Base-by-base conservation (phyloP, 1,284 basidiomycete genomes). In the Trichosporon sp. region DNA sequence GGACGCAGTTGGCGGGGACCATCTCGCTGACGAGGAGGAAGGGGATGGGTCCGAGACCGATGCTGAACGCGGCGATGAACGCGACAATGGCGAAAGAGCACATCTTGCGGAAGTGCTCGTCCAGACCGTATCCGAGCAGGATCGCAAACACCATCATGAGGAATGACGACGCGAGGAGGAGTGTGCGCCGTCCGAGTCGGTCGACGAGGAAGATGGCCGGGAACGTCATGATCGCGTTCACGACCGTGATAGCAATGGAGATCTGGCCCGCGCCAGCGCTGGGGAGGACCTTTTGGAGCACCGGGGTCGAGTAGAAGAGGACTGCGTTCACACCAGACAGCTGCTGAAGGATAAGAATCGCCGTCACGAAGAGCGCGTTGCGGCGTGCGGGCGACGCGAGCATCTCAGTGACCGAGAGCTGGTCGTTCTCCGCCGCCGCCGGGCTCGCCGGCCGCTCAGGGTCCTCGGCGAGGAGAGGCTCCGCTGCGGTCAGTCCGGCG, bases 1-100 rank as follows among this genome's bases (percentile, higher is more conserved):
- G 92, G 12, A 94, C 91, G 48, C 93, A 92, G 91, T 93, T 76
- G 68, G 67, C 19, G 1, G 95, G 95, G 0, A 94, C 91, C 31
- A 97, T 88, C 79, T 98, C 95, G n/a, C 93, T 90, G 38, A 96
- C 90, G 83, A 97, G 91, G 56, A 98, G 90, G 80, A 95, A 97
- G 0, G 95, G 95, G 43, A 97, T 85, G 0, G 95, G 94, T 0
- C 95, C 95, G n/a, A 97, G 86, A 0, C 95, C 95, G 48, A 92
- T 85, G 0, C 93, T 91, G 80, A 96, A 98, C 0, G 91, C 91
- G 80, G 92, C 90, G 43, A 97, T 91, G 80, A 97, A 96, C 1
- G 88, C 86, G 64, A 94, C 83, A 75, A 97, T 93, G 3, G 91
- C 89, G 31, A 92, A 79, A 68, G 91, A 94, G 7, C 91, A 89